Conservation (phyloP, 768 basidiomycete genomes). For the Termitomyces titanicus region DNA sequence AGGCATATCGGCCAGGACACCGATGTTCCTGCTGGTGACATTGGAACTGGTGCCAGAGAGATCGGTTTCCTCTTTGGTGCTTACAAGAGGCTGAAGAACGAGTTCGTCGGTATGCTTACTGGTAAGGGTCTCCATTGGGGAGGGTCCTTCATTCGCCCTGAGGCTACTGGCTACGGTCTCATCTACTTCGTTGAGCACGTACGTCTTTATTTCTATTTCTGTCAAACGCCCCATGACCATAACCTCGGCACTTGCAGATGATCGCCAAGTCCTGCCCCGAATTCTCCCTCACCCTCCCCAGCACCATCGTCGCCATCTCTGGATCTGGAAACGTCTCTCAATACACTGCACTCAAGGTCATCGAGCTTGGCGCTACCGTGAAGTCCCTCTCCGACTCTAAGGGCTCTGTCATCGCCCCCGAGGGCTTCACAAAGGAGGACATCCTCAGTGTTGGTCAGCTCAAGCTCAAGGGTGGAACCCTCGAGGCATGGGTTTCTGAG, state of each 20-base stretch:
- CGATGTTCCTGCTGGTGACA: conserved; percentile 74
- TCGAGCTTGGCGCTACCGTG: conserved; percentile 71
- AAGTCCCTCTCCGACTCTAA: conserved; percentile 74
- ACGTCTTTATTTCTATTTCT: conserved; percentile 20
- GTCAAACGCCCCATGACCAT: background rate
- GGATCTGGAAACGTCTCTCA: conserved; percentile 76
- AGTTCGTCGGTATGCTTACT: conserved; percentile 68
- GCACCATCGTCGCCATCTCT: conserved; percentile 53
- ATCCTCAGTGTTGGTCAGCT: conserved; percentile 48
- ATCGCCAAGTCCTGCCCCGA: conserved; percentile 56
- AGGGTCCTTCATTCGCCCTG: conserved; percentile 70
- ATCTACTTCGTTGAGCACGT: conserved; percentile 77
- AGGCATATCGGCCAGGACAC: conserved; percentile 71
- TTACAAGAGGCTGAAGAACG: conserved; percentile 72
- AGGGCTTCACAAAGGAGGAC: conserved; percentile 56
- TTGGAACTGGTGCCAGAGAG: conserved; percentile 74
- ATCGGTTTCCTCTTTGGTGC: conserved; percentile 76
- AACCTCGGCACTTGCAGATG: conserved; percentile 36
- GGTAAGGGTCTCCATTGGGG: conserved; percentile 70
- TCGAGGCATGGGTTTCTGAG: conserved; percentile 33
- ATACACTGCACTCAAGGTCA: conserved; percentile 72
- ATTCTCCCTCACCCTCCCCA: conserved; percentile 41
- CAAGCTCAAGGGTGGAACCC: conserved; percentile 50
- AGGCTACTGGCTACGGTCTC: conserved; percentile 71
- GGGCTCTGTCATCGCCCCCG: conserved; percentile 56